Evolutionary conservation across 2,329 filamentous ascomycete genomes (phyloP).

Genomic region (Penicillium sp.): DNA sequence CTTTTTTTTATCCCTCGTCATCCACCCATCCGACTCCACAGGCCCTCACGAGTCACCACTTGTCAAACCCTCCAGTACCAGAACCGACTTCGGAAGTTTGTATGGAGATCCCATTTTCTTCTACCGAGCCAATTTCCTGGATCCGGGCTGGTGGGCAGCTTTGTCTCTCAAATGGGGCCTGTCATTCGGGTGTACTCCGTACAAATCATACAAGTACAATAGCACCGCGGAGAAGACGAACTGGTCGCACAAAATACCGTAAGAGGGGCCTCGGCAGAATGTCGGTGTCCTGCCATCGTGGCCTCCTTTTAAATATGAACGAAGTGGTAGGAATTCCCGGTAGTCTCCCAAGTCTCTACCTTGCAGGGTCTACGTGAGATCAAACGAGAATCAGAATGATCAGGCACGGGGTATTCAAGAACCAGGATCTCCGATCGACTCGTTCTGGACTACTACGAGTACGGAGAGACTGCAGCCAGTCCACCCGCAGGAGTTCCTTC

Average conservation of each 20-base stretch:
- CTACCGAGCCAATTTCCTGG: constrained; percentile 10
- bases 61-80: constrained; percentile 14
- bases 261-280: neutral
- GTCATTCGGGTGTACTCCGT: constrained; percentile 18
- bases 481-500: neutral
- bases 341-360: neutral
- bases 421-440: neutral
- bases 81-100: constrained; percentile 15
- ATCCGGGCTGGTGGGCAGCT: constrained; percentile 12
- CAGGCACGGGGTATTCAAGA: neutral
- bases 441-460: neutral
- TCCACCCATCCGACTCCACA: constrained; percentile 2
- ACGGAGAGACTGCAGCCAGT: neutral
- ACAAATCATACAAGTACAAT: neutral
- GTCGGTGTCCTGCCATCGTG: neutral
- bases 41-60: neutral
- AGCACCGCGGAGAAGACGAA: neutral
- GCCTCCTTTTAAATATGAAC: neutral
- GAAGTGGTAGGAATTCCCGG: neutral
- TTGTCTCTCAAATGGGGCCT: constrained; percentile 13
- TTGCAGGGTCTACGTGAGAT: neutral
- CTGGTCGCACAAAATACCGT: neutral
- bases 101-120: constrained; percentile 12
- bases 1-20: neutral
- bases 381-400: too few relatives aligned